Conservation (phyloP, 768 basidiomycete genomes). For the Mycena floridula region DNA sequence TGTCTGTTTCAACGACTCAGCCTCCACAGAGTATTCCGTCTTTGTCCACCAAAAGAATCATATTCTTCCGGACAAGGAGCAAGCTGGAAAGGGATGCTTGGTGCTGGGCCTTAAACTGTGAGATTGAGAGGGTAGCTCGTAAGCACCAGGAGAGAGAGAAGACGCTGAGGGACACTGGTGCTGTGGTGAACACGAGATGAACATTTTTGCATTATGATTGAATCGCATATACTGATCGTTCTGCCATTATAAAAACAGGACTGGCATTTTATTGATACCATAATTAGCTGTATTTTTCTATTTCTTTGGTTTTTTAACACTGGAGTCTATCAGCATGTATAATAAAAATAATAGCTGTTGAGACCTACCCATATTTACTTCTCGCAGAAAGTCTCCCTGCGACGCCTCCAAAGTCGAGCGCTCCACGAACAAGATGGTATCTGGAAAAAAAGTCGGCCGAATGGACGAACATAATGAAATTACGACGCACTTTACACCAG, state of each 20-base stretch:
- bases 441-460: conserved; percentile 31
- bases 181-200: background rate
- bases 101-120: conserved; percentile 90
- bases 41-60: conserved; percentile 49
- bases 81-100: conserved; percentile 88
- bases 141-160: conserved; percentile 58
- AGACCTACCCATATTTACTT: conserved; percentile 84
- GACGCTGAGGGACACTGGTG: conserved; percentile 56
- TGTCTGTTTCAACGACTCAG: conserved; percentile 12
- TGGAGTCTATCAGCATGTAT: conserved; percentile 14
- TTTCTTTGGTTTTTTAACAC: conserved; percentile 86
- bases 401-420: conserved; percentile 87
- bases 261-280: too few species aligned
- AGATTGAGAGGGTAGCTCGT: conserved; percentile 79
- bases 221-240: too few species aligned
- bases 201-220: background rate
- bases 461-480: background rate
- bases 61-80: conserved; percentile 70
- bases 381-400: conserved; percentile 74
- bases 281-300: conserved; percentile 14
- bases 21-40: conserved; percentile 33
- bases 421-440: conserved; percentile 93
- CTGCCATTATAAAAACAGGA: too few species aligned
- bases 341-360: background rate
- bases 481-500: conserved; percentile 79